These are phyloP conservation scores for Abortiporus biennis DNA, from an alignment of 1,284 basidiomycete species.

Conservation along the genomic window DNA sequence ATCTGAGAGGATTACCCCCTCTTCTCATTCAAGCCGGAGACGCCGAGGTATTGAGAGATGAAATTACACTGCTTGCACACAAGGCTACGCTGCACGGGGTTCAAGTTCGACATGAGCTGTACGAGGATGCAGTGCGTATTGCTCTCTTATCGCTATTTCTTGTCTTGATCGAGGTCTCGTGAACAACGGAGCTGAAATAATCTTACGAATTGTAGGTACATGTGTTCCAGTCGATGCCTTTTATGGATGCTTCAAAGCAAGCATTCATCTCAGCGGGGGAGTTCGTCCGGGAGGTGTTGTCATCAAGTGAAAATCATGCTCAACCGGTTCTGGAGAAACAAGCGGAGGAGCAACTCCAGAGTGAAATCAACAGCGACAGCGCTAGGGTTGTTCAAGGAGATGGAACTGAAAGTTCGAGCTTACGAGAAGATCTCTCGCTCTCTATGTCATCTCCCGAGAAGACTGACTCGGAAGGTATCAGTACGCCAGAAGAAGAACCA, in stretches of 20 bases:
- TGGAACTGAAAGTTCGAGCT: conserved; percentile 43
- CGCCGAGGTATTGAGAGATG: conserved; percentile 90
- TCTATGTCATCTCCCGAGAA: not conserved
- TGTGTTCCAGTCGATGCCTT: conserved; percentile 88
- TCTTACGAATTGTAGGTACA: conserved; percentile 58
- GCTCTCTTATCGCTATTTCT: conserved; percentile 4
- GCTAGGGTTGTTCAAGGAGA: conserved; percentile 63
- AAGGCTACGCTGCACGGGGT: conserved; percentile 90
- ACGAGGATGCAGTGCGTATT: conserved; percentile 82
- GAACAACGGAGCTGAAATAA: not conserved
- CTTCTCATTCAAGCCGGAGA: conserved; percentile 93
- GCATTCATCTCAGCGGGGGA: conserved; percentile 75
- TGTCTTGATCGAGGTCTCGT: not conserved
- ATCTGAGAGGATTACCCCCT: conserved; percentile 84
- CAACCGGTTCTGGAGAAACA: conserved; percentile 44
- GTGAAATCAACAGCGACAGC: conserved; percentile 61
- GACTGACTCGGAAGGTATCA: conserved; percentile 1
- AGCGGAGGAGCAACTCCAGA: conserved; percentile 52
- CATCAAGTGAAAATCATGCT: conserved; percentile 38
- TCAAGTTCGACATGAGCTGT: conserved; percentile 86
- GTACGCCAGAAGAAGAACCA: conserved; percentile 23
- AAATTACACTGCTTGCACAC: conserved; percentile 89
- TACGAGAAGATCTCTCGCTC: conserved; percentile 15
- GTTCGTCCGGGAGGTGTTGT: conserved; percentile 63
- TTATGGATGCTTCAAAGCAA: conserved; percentile 65